phyloP scores from a whole-genome alignment of 208 protist genomes.

The Porcisia deanei region DNA sequence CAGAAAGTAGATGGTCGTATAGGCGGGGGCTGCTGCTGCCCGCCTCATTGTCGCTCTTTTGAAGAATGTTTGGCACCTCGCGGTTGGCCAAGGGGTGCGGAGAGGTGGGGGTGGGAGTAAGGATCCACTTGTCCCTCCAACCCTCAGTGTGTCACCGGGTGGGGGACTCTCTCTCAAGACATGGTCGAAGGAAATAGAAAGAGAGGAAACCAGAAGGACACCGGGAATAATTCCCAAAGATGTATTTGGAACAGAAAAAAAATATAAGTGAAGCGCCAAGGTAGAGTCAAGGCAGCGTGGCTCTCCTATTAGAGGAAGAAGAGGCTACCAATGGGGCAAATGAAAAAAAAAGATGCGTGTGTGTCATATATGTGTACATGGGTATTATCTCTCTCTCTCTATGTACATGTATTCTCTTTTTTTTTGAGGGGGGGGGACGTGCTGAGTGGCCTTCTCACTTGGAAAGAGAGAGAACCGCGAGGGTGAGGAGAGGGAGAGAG shows the following conservation, averaged over 20 bases:
- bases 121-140: not conserved
- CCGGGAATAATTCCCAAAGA: not conserved
- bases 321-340: no score
- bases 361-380: no score
- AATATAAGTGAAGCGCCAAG: no score
- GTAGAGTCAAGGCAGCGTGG: no score
- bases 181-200: not conserved
- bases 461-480: not conserved
- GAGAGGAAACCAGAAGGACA: not conserved
- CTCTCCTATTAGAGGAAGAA: no score
- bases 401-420: no score
- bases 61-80: constrained; percentile 27
- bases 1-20: constrained; percentile 63
- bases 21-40: constrained; percentile 24
- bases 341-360: no score
- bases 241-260: no score
- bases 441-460: no score
- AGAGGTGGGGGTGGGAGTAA: not conserved
- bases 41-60: constrained; percentile 28
- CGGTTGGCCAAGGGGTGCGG: constrained; percentile 5
- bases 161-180: not conserved
- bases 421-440: no score
- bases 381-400: no score
- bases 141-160: not conserved
- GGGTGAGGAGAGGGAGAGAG: not conserved